Conservation (phyloP, 306 rosid genomes). For the Canavalia gladiata region DNA sequence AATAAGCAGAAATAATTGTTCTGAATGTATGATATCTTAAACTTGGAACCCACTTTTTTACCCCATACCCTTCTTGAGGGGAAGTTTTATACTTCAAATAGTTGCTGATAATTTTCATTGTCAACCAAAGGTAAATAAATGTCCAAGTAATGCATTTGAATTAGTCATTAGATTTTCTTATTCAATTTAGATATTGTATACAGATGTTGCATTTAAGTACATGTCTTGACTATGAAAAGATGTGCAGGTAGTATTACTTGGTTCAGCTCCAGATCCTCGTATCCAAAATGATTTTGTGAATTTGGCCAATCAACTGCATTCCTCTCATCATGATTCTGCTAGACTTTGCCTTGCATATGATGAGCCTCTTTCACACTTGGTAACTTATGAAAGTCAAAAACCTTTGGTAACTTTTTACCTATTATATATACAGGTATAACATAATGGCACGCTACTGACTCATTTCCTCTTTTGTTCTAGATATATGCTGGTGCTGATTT, state of each 20-base stretch:
- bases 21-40: slow-evolving; percentile 25
- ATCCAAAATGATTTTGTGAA: slow-evolving; percentile 91
- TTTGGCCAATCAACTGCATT: slow-evolving; percentile 78
- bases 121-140: slow-evolving; percentile 30
- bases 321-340: slow-evolving; percentile 67
- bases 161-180: slow-evolving; percentile 29
- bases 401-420: slow-evolving; percentile 3
- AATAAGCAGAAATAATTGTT: background rate
- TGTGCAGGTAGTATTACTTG: slow-evolving; percentile 91
- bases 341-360: slow-evolving; percentile 91
- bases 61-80: slow-evolving; percentile 11
- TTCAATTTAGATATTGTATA: slow-evolving; percentile 29
- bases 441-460: slow-evolving; percentile 34
- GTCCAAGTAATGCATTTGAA: slow-evolving; percentile 8
- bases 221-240: slow-evolving; percentile 28
- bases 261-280: slow-evolving; percentile 99
- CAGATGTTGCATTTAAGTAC: slow-evolving; percentile 35
- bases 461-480: slow-evolving; percentile 51
- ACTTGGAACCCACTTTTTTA: slow-evolving; percentile 4
- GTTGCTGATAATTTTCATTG: slow-evolving; percentile 35
- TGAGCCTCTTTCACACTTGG: slow-evolving; percentile 99
- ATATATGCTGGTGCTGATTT: slow-evolving; percentile 97
- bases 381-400: slow-evolving; percentile 51
- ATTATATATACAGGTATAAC: slow-evolving; percentile 39
- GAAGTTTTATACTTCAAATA: slow-evolving; percentile 29